phyloP scores from a whole-genome alignment of 2,329 filamentous ascomycete genomes.

The Arthroderma sp. region DNA sequence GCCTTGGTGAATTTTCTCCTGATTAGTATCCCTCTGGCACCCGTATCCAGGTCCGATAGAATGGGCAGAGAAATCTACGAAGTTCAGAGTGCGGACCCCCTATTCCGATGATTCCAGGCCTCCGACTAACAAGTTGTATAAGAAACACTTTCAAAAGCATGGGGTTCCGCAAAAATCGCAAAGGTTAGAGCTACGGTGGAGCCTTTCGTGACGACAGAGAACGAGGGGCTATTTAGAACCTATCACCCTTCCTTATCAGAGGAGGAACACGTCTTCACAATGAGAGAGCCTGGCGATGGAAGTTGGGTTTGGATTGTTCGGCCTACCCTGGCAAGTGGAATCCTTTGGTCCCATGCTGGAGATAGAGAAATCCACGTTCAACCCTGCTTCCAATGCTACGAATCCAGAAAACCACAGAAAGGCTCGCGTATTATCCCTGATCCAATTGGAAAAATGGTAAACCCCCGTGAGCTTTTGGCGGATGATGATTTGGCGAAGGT shows the following conservation, averaged over 20 bases:
- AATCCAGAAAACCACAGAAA: no score
- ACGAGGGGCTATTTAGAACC: conserved; percentile 1
- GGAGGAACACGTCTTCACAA: neutral
- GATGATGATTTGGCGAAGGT: neutral
- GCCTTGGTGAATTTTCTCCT: no score
- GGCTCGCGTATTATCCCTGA: no score
- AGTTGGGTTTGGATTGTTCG: no score
- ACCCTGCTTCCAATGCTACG: neutral
- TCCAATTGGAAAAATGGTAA: neutral
- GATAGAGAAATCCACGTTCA: conserved; percentile 1
- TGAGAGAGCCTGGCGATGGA: no score
- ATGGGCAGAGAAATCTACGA: no score
- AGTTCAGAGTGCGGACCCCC: no score
- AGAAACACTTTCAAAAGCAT: neutral
- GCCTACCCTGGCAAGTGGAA: neutral
- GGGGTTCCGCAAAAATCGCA: neutral
- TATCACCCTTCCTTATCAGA: neutral
- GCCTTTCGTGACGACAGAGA: neutral
- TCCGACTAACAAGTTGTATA: no score
- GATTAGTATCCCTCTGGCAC: no score
- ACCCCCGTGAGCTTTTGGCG: neutral
- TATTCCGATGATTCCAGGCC: no score
- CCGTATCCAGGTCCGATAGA: no score
- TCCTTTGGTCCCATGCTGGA: neutral
- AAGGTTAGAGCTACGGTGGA: neutral